Conservation (phyloP, 2,329 filamentous ascomycete genomes). For the Ophiocordyceps sinensis region DNA sequence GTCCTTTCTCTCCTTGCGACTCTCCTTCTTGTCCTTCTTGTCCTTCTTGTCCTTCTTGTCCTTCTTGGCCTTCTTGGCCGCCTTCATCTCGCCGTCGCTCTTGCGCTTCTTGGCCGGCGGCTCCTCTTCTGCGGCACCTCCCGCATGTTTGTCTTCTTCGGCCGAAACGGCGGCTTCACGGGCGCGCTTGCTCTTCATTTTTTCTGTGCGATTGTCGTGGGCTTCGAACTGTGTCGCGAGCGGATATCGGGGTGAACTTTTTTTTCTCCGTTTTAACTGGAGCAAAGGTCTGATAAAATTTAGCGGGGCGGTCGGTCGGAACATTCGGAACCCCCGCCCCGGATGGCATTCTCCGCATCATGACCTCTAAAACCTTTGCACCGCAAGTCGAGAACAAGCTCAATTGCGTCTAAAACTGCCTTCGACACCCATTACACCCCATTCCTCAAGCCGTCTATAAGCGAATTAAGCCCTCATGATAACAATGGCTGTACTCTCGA, state of each 20-base stretch:
- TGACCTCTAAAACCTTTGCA: too few species aligned
- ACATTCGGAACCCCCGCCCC: too few species aligned
- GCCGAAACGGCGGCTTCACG: slow-evolving; percentile 16
- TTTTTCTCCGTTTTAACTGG: neutral
- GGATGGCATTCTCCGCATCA: too few species aligned
- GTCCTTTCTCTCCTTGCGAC: slow-evolving; percentile 25
- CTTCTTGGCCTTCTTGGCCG: slow-evolving; percentile 17
- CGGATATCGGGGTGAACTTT: neutral
- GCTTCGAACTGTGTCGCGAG: neutral
- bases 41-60: too few species aligned
- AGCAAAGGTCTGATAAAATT: slow-evolving; percentile 2
- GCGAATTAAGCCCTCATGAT: slow-evolving; percentile 5
- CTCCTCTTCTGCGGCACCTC: slow-evolving; percentile 8
- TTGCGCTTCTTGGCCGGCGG: slow-evolving; percentile 21
- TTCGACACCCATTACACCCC: neutral
- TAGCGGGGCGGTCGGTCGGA: too few species aligned
- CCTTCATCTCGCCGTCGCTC: slow-evolving; percentile 14
- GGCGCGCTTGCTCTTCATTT: slow-evolving; percentile 25
- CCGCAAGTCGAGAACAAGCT: too few species aligned
- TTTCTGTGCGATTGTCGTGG: slow-evolving; percentile 1
- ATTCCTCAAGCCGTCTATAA: slow-evolving; percentile 7
- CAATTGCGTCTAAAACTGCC: too few species aligned
- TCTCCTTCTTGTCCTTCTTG: slow-evolving; percentile 19
- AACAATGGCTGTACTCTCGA: slow-evolving; percentile 6
- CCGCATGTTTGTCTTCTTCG: slow-evolving; percentile 13